These are phyloP conservation scores for Xanthoconium separans DNA, from an alignment of 1,284 basidiomycete species.

Conservation along the genomic window DNA sequence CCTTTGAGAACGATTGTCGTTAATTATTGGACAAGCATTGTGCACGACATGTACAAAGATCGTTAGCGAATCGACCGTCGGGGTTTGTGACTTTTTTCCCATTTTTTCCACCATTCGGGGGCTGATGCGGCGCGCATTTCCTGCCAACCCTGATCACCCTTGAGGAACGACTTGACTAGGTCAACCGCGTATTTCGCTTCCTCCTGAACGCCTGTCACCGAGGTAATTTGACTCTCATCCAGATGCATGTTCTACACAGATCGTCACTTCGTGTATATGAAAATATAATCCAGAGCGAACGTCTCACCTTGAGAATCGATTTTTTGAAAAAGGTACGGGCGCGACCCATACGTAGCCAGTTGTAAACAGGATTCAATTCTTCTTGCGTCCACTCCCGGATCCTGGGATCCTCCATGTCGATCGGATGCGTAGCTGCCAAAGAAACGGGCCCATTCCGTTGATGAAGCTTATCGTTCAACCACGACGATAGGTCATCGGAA, in stretches of 20 bases:
- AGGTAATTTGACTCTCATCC: conserved; percentile 14
- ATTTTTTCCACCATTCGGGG: conserved; percentile 33
- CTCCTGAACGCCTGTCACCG: conserved; percentile 8
- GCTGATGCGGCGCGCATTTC: conserved; percentile 21
- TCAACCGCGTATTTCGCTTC: conserved; percentile 21
- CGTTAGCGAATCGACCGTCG: conserved; percentile 7
- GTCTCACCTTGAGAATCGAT: conserved; percentile 25
- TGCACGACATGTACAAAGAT: not conserved
- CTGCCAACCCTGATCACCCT: conserved; percentile 27
- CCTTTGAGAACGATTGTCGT: conserved; percentile 7
- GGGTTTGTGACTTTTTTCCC: conserved; percentile 25
- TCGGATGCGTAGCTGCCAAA: conserved; percentile 9
- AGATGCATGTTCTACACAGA: conserved; percentile 19
- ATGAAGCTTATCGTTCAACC: conserved; percentile 30
- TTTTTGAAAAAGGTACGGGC: conserved; percentile 22
- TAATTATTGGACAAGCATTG: conserved; percentile 15
- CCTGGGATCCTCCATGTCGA: conserved; percentile 39
- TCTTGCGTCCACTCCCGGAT: conserved; percentile 36
- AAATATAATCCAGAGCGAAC: not conserved
- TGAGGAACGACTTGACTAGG: conserved; percentile 29
- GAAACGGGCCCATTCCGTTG: conserved; percentile 20
- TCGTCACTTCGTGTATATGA: conserved; percentile 3
- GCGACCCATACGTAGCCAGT: conserved; percentile 23
- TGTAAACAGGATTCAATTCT: conserved; percentile 31
- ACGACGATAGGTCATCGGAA: conserved; percentile 25